Percentiles rank a stretch among this genome's conserved stretches.
Conservation (phyloP, 2,329 filamentous ascomycete genomes). For the Madurella fahalii region DNA sequence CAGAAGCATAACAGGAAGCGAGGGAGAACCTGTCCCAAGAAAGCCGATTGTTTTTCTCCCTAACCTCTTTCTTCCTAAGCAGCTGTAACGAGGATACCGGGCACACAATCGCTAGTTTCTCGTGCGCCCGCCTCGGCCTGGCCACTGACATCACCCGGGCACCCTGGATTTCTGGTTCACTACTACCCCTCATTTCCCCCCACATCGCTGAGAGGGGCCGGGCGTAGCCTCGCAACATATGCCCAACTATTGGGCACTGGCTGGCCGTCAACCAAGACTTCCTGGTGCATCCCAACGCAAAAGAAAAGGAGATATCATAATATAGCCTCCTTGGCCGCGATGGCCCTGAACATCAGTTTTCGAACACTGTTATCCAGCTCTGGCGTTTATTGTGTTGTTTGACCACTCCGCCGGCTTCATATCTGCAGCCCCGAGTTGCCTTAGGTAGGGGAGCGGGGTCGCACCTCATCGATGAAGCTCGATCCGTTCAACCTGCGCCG, state of each 20-base stretch:
- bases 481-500: too few species aligned
- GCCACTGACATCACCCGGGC: constrained; percentile 19
- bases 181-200: constrained; percentile 19
- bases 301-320: neutral
- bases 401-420: too few species aligned
- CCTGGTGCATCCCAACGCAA: neutral
- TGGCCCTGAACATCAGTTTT: too few species aligned
- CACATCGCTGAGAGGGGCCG: neutral
- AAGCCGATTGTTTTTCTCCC: constrained; percentile 12
- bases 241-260: neutral
- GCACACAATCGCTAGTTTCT: constrained; percentile 4
- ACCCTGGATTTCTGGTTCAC: constrained; percentile 1
- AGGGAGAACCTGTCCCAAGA: constrained; percentile 21
- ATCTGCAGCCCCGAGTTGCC: too few species aligned
- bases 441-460: too few species aligned
- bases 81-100: neutral
- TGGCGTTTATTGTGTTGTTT: too few species aligned
- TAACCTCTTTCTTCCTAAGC: constrained; percentile 2
- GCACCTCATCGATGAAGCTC: too few species aligned
- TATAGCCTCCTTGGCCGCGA: too few species aligned
- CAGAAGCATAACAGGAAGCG: constrained; percentile 1
- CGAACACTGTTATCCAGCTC: too few species aligned
- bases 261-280: neutral
- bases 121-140: constrained; percentile 11
- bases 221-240: neutral